Base-by-base conservation (phyloP, 164 flowering plant genomes). In the Liriodendron chinense region DNA sequence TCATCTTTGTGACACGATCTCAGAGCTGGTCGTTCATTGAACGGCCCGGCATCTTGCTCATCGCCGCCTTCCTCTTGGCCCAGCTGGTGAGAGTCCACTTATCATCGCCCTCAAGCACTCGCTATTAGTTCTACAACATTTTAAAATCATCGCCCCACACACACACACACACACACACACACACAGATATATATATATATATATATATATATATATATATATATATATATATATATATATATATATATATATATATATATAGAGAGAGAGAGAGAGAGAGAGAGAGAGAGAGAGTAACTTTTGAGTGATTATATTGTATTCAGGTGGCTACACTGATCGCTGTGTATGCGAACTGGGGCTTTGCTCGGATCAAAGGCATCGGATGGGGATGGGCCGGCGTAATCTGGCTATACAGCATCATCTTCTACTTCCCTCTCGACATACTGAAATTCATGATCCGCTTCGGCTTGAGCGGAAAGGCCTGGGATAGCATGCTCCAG, bases 381-480 rank as follows among this genome's bases (percentile, higher is more conserved):
- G 94, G 97, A 1, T 92, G 97, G 97, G 92, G 89, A 61, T 92
- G 97, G 97, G 94, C 91, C 26, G 93, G 90, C 73, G 87, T 76
- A 1, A 87, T 92, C 71, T 92, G 97, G 94, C 0, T 90, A 28
- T 92, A 71, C 83, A 89, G 91, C 73, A 70, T 92, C 48, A 48
- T 92, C 71, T 85, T 88, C 69, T 92, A 92, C 85, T 22, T 90
- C 75, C 97, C 97, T 74, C 91, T 92, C 9, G 97, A 92, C 64
- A 21, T 90, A 78, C 83, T 90, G 83, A 92, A 92, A 82, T 90
- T 92, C 79, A 24, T 82, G 21, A 86, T 84, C 68, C 89, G 92
- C 65, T 88, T 83, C 61, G 71, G 84, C 0, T 71, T 89, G 73
- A 88, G 82, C 14, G 96, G 90, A 59, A 82, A 80, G 76, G 93